These are phyloP conservation scores for Ceratocystis cubensis DNA, from an alignment of 2,329 filamentous ascomycete genomes.

Conservation along the genomic window DNA sequence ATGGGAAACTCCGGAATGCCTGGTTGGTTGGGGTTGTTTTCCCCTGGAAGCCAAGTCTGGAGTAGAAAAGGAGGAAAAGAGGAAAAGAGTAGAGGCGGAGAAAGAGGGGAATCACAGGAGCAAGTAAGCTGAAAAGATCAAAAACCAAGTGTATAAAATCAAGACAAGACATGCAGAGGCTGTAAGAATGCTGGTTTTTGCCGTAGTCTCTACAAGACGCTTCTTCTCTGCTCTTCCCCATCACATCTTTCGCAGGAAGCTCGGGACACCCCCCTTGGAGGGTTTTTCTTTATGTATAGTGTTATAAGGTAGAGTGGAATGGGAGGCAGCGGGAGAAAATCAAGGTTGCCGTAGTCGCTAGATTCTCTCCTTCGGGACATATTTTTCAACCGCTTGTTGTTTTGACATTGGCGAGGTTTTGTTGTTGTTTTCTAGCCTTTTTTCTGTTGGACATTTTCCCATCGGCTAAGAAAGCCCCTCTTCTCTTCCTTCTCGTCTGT, in stretches of 20 bases:
- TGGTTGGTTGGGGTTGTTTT: too few species aligned
- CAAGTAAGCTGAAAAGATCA: too few species aligned
- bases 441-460: too few species aligned
- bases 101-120: too few species aligned
- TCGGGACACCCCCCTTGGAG: not conserved
- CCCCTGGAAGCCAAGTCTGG: too few species aligned
- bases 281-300: too few species aligned
- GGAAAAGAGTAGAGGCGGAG: too few species aligned
- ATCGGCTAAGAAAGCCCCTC: too few species aligned
- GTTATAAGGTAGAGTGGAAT: slow-evolving; percentile 4
- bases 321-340: not conserved
- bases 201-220: not conserved
- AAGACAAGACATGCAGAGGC: too few species aligned
- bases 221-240: not conserved
- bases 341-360: slow-evolving; percentile 6
- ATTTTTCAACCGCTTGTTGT: not conserved
- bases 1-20: too few species aligned
- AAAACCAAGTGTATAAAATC: too few species aligned
- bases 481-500: not conserved
- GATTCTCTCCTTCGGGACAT: slow-evolving; percentile 3
- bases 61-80: too few species aligned
- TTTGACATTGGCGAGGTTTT: slow-evolving; percentile 2
- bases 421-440: not conserved
- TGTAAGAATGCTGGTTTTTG: not conserved
- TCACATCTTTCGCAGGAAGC: not conserved